Base-by-base conservation (phyloP, 73 alveolate species). In the Diophrys sp. region DNA sequence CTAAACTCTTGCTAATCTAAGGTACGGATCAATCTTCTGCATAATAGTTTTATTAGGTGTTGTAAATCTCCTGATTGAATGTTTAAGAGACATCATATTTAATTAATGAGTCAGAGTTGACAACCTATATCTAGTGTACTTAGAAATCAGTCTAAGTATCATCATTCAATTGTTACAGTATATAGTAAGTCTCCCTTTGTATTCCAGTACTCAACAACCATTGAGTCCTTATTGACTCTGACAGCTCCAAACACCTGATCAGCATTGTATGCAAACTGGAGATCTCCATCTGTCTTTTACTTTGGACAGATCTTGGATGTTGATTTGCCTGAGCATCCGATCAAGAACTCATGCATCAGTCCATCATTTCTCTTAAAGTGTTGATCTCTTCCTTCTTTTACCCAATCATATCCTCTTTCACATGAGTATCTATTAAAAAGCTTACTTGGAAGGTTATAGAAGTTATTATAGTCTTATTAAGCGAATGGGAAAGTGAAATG, bases 1-100 rank as follows among this genome's bases (percentile, higher is more conserved):
- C 23, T 89, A 87, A 56, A 86, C 62, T 53, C 98, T 73, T 5
- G 93, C 95, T 14, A 94, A 82, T 80, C 95, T 92, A 29, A 94
- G 24, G 62, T 91, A 90, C 14, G 96, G 91, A 31, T 82, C 91
- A 14, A 83, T 70, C 1, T 23, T 67, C 33, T 79, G 23, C 18
- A 11, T 5, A 44, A 44, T 44, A n/a, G n/a, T n/a, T n/a, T n/a
- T n/a, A n/a, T n/a, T n/a, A n/a, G n/a, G n/a, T n/a, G n/a, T n/a
- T n/a, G n/a, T n/a, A n/a, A n/a, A n/a, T n/a, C n/a, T n/a, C n/a
- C n/a, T n/a, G n/a, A n/a, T n/a, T n/a, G n/a, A n/a, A n/a, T n/a
- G n/a, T n/a, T n/a, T n/a, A n/a, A n/a, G n/a, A n/a, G n/a, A n/a
- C n/a, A n/a, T n/a, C n/a, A n/a, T n/a, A n/a, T n/a, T n/a, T n/a